phyloP scores from a whole-genome alignment of 495 filamentous ascomycete species.

The Aspergillus saccharolyticus region DNA sequence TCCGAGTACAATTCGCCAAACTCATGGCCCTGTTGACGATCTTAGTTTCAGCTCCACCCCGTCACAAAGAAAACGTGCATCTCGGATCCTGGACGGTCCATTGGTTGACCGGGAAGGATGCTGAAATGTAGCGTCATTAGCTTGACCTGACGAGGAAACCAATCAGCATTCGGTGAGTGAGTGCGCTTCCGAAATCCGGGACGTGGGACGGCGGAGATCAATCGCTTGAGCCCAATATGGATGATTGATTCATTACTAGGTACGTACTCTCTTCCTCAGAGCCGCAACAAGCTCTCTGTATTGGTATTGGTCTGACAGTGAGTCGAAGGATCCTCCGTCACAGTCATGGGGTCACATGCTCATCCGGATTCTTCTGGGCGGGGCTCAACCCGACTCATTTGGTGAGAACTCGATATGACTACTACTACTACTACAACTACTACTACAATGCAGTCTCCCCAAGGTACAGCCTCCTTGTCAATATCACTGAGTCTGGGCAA shows the following conservation, averaged over 20 bases:
- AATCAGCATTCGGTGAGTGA: constrained; percentile 15
- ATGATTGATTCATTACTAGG: too few species aligned
- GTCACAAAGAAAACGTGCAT: constrained; percentile 17
- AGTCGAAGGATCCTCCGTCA: not conserved
- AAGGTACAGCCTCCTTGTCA: not conserved
- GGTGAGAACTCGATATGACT: not conserved
- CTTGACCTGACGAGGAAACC: constrained; percentile 5
- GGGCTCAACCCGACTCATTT: not conserved
- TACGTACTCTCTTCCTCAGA: too few species aligned
- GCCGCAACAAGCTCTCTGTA: constrained; percentile 13
- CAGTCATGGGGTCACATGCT: not conserved
- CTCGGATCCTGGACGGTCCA: constrained; percentile 3
- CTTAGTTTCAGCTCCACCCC: constrained; percentile 18
- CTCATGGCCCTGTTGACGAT: constrained; percentile 21
- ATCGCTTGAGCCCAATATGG: constrained; percentile 8
- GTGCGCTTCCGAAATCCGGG: constrained; percentile 15
- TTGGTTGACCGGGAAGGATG: constrained; percentile 15
- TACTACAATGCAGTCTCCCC: too few species aligned
- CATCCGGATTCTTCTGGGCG: not conserved
- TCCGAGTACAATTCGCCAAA: constrained; percentile 16
- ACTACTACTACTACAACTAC: too few species aligned
- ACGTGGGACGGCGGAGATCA: constrained; percentile 1
- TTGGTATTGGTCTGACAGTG: not conserved
- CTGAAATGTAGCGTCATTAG: constrained; percentile 20
- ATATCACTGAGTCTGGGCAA: not conserved